Evolutionary conservation across 2,329 filamentous ascomycete species (phyloP), one percentile per base, ranked within the genome.

Genomic region (Cephalotrichum gorgonifer): DNA sequence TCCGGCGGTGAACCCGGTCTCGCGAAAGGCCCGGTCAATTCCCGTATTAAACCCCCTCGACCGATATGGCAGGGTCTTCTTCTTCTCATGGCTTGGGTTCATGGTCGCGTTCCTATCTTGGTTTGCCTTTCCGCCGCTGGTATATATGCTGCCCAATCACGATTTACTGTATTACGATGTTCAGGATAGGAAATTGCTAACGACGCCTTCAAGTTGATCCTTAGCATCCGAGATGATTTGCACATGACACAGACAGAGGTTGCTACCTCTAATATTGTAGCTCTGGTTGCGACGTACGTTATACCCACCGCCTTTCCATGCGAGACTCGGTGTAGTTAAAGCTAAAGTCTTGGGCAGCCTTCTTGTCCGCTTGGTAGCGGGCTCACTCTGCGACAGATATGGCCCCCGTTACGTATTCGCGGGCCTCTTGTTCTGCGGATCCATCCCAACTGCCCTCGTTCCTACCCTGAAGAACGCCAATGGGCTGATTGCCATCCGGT

Each of bases 231-330:
- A 62, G 73, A 81, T 54, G 87, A 95, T 60, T 76, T 95, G 28
- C 63, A 81, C 46, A 78, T 95, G 57, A 83, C 76, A 12, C 71
- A 82, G 25, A 70, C 72, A 31, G 75, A 95, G 63, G 74, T 95
- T 48, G 81, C 85, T 56, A 96, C 95, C 68, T 95, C 89, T 33
- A 95, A 95, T 66, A 91, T 95, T 53, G 77, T 93, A 50, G 89
- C 88, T 5, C 72, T 95, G 5, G 70, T 75, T 49, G 85, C 43
- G 22, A 44, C 43, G 43, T 44, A 44, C 8, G 43, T 15, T n/a
- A n/a, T n/a, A n/a, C n/a, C n/a, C n/a, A n/a, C n/a, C n/a, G n/a
- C n/a, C n/a, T n/a, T n/a, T n/a, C 28, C 88, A 84, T 79, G 64
- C 59, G 74, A 62, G 15, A 7, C 12, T 15, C 15, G 9, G 22